Evolutionary conservation across 2,329 filamentous ascomycete genomes (phyloP), one percentile per base, ranked within the genome.

Genomic region (Penicillium paneum): DNA sequence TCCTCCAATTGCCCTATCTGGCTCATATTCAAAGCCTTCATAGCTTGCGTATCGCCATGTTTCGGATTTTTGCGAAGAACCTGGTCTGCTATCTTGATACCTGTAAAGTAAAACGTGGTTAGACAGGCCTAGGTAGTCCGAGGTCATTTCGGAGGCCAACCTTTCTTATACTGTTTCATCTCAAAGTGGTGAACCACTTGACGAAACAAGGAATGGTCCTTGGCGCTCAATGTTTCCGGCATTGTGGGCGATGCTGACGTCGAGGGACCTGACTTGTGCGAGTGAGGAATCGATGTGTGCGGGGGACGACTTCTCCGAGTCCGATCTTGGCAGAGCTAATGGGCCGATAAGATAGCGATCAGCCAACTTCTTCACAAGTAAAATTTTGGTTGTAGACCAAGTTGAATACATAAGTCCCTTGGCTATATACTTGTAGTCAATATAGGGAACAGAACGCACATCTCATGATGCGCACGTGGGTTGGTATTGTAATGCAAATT

Each of bases 11-110:
- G 93, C 64, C 91, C 91, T 75, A 93, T 88, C 41, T 89, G 88
- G 74, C 96, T 97, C 75, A 97, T 84, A 64, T 97, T 97, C 64
- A 99, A 81, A 53, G 94, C 93, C 79, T 99, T 99, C 94, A 99
- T 99, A 51, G 94, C 95, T 77, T 95, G 88, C 24, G 94, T 99
- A 74, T 99, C 95, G 70, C 92, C 95, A 87, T 99, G 94, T 68
- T 91, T 94, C 39, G 93, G 90, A 70, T 89, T 87, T 76, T 97
- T 97, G 74, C 89, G 90, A 63, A 99, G 85, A 71, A 99, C 96
- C 76, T 97, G 90, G 73, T 99, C 94, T 65, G 94, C 93, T 43
- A 89, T 87, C 79, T 97, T 99, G 71, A 99, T 81, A 72, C 93
- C 93, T 85, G 52, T 49, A 49, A 52, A 59, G 46, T 55, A 59